Base-by-base conservation (phyloP, 495 filamentous ascomycete species). In the Aspergillus avenaceus region DNA sequence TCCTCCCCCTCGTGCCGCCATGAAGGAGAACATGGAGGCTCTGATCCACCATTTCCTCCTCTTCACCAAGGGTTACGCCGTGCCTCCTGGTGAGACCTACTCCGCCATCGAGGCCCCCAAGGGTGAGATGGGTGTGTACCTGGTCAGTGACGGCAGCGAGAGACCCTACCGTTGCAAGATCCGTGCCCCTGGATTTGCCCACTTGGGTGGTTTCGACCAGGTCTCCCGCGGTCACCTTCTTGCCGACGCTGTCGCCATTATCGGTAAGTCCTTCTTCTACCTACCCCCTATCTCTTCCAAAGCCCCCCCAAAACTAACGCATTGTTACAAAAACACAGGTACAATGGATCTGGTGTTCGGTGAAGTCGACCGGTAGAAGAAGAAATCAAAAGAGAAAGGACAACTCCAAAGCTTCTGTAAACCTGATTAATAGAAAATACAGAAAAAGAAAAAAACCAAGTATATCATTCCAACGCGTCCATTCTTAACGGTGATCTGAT, bases 1-100 rank as follows among this genome's bases (percentile, higher is more conserved):
- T n/a, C 93, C 93, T 8, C 93, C 93, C 31, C 93, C 93, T 12
- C 83, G 93, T 61, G 81, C 85, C n/a, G 95, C 93, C 56, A 99
- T 99, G 93, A 99, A 99, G 80, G 93, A 99, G 80, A 87, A 99
- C 73, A 99, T 99, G 95, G 93, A 99, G 71, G 92, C 93, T 18
- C 79, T 99, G 12, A 99, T 99, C 66, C 93, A 99, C 72, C 93
- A 99, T 78, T 99, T 99, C 80, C 74, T 99, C 41, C 82, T 99
- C 26, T 99, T 91, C 74, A 96, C 90, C 64, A 99, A 97, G 78
- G 93, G 93, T 48, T 99, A 97, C 69, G 81, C 87, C 32, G 93
- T 99, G 8, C 93, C 93, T n/a, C 93, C 93, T 2, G 93, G 93
- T 38, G 93, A 99, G 78, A 99, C 93, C 8, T 99, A 99, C 75